Conservation (phyloP, 2,329 filamentous ascomycete genomes). For the Neocucurbitaria cava region DNA sequence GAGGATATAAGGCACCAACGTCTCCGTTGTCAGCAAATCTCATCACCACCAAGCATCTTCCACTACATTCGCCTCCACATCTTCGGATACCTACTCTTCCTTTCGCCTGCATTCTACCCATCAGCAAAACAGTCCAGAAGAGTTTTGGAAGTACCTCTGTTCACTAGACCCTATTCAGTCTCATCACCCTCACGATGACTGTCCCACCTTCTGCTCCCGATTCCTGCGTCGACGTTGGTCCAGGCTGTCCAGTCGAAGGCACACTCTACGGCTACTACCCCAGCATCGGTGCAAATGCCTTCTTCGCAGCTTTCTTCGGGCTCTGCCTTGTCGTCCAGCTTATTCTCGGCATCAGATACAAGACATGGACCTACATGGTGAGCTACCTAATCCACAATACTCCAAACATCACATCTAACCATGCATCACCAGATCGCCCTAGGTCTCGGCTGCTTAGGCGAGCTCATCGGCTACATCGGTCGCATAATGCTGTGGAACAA, state of each 20-base stretch:
- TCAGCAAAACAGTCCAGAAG: neutral
- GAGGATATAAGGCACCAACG: conserved; percentile 23
- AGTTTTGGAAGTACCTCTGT: neutral
- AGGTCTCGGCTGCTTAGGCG: conserved; percentile 56
- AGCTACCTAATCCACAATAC: neutral
- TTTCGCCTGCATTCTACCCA: neutral
- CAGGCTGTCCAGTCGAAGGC: conserved; percentile 53
- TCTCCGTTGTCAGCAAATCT: neutral
- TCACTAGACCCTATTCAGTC: neutral
- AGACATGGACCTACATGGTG: conserved; percentile 63
- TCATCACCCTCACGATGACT: conserved; percentile 19
- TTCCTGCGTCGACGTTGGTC: conserved; percentile 22
- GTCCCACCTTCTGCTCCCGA: conserved; percentile 27
- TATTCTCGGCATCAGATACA: conserved; percentile 57
- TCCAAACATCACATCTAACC: conserved; percentile 4
- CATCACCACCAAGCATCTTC: conserved; percentile 1
- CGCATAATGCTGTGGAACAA: conserved; percentile 62
- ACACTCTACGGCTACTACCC: conserved; percentile 64
- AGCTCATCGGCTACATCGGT: conserved; percentile 64
- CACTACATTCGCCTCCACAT: neutral
- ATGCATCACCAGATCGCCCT: conserved; percentile 49
- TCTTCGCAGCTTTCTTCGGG: conserved; percentile 61
- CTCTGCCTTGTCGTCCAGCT: conserved; percentile 58
- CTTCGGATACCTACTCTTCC: neutral
- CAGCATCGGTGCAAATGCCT: conserved; percentile 57